Conservation (phyloP, 2,329 filamentous ascomycete species). For the Tolypocladium inflatum region DNA sequence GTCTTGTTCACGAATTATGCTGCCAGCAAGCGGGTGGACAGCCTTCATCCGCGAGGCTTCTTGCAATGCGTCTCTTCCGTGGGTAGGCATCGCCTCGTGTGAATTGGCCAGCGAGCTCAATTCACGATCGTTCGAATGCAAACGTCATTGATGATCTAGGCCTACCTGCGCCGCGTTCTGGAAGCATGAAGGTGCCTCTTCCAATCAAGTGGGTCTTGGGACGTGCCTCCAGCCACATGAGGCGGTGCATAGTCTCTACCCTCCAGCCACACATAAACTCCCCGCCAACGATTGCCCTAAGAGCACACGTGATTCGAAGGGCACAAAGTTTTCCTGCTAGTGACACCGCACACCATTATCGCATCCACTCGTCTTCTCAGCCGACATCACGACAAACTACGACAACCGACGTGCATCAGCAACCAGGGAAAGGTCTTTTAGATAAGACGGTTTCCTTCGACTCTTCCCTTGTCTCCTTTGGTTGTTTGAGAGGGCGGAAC, state of each 20-base stretch:
- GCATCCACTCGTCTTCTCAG: constrained; percentile 22
- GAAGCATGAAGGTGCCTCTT: not conserved
- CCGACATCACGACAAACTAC: constrained; percentile 27
- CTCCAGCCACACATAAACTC: constrained; percentile 1
- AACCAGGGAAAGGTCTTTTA: constrained; percentile 34
- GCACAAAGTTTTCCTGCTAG: constrained; percentile 23
- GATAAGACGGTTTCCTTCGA: constrained; percentile 32
- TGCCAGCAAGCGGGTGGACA: not conserved
- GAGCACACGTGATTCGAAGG: constrained; percentile 24
- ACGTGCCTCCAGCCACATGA: constrained; percentile 1
- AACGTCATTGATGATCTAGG: not conserved
- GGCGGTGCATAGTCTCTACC: not conserved
- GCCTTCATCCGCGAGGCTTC: not conserved
- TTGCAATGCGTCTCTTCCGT: not conserved
- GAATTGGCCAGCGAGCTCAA: not conserved
- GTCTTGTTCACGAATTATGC: not conserved
- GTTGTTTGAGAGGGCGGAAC: constrained; percentile 37
- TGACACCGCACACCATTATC: constrained; percentile 23
- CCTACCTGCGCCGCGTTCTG: not conserved
- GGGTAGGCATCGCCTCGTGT: not conserved
- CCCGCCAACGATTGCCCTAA: constrained; percentile 16
- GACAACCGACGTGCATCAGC: constrained; percentile 27
- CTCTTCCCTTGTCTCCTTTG: constrained; percentile 29
- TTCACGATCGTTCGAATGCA: not conserved
- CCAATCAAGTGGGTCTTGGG: not conserved